Base-by-base conservation (phyloP, 148 eudicot species). In the Camellia japonica region DNA sequence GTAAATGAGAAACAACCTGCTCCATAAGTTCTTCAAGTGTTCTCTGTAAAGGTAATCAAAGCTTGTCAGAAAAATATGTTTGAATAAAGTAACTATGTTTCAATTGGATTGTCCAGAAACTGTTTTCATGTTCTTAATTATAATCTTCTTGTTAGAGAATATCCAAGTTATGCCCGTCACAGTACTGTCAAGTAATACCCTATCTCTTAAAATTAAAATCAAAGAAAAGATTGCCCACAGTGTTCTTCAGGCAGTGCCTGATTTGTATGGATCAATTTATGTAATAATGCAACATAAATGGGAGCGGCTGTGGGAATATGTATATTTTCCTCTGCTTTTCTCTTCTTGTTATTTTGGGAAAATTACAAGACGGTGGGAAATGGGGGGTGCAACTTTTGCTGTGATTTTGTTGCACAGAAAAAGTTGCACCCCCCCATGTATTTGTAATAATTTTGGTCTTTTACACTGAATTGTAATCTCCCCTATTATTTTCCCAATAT, bases 1-100 rank as follows among this genome's bases (percentile, higher is more conserved):
- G 91, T 79, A 90, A 90, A 83, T 89, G 90, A 82, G 71, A 86
- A 58, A 94, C 86, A 83, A 88, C 88, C 80, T 83, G 89, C 83
- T 91, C 95, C 93, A 91, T 87, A 44, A 96, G 91, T 56, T 83
- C 89, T 79, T 85, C 89, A 46, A 87, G 85, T 80, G 86, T 83
- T 68, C 80, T 79, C 94, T 91, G 87, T 19, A 78, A 8, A 78
- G 46, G 63, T 38, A 79, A 68, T 1, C 15, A 1, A 5, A 44
- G 54, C 55, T 47, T 47, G 5, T 43, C 10, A 23, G 0, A 49
- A 61, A 41, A 8, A 68, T 15, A 62, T n/a, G 52, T 46, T 46
- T 8, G n/a, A 23, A 51, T 64, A 23, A 7, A 64, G 18, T 12
- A 30, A 51, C 11, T 47, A 63, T 23, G 10, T 19, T 7, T 56